Base-by-base conservation (phyloP, 768 basidiomycete species). In the Boletus rufocinnamomeus region DNA sequence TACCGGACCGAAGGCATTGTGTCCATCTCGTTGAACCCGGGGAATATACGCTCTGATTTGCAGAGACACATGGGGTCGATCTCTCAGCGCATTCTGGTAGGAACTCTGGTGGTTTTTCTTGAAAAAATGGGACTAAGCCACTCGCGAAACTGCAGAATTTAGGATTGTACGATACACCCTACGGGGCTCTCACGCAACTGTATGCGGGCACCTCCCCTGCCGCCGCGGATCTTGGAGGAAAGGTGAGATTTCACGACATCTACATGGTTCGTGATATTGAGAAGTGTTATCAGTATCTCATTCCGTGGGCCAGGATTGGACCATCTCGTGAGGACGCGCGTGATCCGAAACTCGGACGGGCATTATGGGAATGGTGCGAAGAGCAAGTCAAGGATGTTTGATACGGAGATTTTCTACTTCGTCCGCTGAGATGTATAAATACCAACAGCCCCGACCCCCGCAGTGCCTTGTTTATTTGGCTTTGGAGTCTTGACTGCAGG, bases 361-460 rank as follows among this genome's bases (percentile, higher is more conserved):
- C 70, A 14, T 54, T 77, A 32, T 77, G 74, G 73, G 63, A 66
- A 8, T 77, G 76, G 75, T 63, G 73, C 25, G 73, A 77, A 50
- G 73, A 75, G 40, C 73, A 75, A 49, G 61, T 69, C 37, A 50
- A 67, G 52, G 62, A 61, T 37, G 27, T 67, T 41, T 64, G 38
- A 66, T 25, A 50, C 1, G 17, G 9, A 19, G 13, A 23, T 4
- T n/a, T 21, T 34, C 1, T 37, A 6, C n/a, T 52, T 34, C 25
- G 40, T 44, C 23, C 4, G 27, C n/a, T 19, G 40, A 35, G 38
- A 50, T 23, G 27, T 35, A 21, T 50, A 56, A 21, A 53, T 41
- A 52, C 54, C 40, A 3, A 52, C 23, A 25, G 34, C 17, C 34
- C 21, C 5, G 23, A n/a, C 28, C 2, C 27, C 10, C 14, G n/a